Percentiles rank a stretch among this genome's conserved stretches.
Evolutionary conservation across 2,329 filamentous ascomycete species (phyloP).

Genomic region (Penicillium fuscoglaucum): DNA sequence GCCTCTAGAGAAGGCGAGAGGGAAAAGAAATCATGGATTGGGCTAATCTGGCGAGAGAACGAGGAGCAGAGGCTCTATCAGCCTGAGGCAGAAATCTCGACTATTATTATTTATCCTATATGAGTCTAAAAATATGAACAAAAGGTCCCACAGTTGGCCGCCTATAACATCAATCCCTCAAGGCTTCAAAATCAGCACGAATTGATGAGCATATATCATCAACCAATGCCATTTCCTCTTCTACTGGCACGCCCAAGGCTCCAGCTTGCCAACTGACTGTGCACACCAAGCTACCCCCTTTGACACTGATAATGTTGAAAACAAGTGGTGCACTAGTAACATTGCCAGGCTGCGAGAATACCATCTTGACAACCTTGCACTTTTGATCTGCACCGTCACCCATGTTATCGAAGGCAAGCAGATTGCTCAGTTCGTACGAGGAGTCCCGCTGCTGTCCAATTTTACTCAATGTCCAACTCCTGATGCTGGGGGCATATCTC

Average conservation of each 20-base stretch:
- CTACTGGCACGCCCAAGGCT: slow-evolving; percentile 41
- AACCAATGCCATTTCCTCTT: slow-evolving; percentile 24
- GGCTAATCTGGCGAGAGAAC: background rate
- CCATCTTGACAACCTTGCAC: slow-evolving; percentile 35
- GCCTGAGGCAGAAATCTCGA: background rate
- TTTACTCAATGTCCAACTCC: slow-evolving; percentile 43
- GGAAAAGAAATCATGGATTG: background rate
- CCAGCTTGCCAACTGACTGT: slow-evolving; percentile 48
- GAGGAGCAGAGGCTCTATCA: background rate
- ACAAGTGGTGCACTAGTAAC: slow-evolving; percentile 39
- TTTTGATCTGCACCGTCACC: slow-evolving; percentile 14
- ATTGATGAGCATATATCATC: slow-evolving; percentile 18
- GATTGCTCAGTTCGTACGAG: slow-evolving; percentile 51
- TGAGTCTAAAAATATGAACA: background rate
- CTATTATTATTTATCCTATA: background rate
- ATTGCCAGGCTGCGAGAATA: slow-evolving; percentile 50
- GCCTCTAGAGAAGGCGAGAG: background rate
- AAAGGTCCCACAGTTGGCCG: background rate
- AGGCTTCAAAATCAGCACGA: slow-evolving; percentile 11
- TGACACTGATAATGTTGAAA: slow-evolving; percentile 46
- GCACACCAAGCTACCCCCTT: slow-evolving; percentile 42
- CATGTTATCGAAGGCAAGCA: slow-evolving; percentile 42
- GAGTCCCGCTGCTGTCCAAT: slow-evolving; percentile 41
- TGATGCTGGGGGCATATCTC: slow-evolving; percentile 43
- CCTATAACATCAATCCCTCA: background rate